These are phyloP conservation scores for Russula sp. DNA, from an alignment of 768 basidiomycete species.

Conservation along the genomic window DNA sequence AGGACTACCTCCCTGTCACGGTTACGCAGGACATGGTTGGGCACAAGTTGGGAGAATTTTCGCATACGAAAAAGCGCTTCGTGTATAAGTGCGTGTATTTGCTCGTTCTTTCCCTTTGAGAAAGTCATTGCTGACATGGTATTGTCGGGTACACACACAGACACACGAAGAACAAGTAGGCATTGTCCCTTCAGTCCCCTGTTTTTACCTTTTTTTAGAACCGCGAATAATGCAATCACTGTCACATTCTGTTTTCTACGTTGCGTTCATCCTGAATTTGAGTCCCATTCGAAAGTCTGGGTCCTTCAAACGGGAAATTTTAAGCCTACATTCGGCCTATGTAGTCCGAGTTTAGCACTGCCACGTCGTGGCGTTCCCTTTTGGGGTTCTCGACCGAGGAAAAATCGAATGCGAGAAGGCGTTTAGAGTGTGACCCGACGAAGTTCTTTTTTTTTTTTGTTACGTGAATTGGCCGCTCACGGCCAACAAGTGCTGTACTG, in stretches of 20 bases:
- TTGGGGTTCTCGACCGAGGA: too few species aligned
- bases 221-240: not conserved
- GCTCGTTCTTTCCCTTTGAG: not conserved
- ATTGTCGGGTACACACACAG: conserved; percentile 25
- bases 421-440: too few species aligned
- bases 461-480: too few species aligned
- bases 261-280: not conserved
- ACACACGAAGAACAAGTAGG: conserved; percentile 40
- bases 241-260: not conserved
- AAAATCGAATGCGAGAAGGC: too few species aligned
- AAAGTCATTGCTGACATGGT: not conserved
- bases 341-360: too few species aligned
- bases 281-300: not conserved
- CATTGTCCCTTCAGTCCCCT: not conserved
- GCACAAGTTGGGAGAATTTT: conserved; percentile 94
- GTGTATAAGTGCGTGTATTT: conserved; percentile 64
- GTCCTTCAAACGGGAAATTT: too few species aligned
- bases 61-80: conserved; percentile 84
- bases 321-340: too few species aligned
- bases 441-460: too few species aligned
- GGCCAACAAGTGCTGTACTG: too few species aligned
- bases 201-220: not conserved
- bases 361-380: too few species aligned
- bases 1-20: conserved; percentile 76
- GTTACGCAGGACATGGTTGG: conserved; percentile 98